These are phyloP conservation scores for Chalciporus piperatus DNA, from an alignment of 768 basidiomycete species.

Conservation along the genomic window DNA sequence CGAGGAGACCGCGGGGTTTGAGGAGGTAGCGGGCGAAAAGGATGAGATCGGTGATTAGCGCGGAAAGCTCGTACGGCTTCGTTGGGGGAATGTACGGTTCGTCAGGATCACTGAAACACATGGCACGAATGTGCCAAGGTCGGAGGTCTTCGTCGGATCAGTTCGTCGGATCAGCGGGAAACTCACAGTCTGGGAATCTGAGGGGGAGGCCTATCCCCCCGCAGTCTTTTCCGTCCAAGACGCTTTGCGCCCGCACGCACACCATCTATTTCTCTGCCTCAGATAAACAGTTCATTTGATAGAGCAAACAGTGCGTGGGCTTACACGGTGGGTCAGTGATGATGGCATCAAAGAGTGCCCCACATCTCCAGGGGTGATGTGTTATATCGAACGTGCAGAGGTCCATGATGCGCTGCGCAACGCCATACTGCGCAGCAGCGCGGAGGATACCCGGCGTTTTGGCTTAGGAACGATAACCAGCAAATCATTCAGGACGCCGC, in stretches of 20 bases:
- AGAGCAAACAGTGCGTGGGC: conserved; percentile 25
- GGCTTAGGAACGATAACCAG: conserved; percentile 19
- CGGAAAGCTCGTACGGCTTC: conserved; percentile 87
- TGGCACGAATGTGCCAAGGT: not conserved
- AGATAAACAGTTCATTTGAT: not conserved
- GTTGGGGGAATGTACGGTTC: conserved; percentile 86
- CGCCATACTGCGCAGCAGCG: conserved; percentile 83
- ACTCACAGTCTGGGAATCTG: conserved; percentile 45
- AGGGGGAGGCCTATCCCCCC: conserved; percentile 25
- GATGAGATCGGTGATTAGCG: conserved; percentile 79
- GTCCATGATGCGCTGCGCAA: conserved; percentile 71
- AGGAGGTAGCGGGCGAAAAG: conserved; percentile 79
- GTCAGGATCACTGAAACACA: conserved; percentile 34
- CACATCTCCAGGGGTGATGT: conserved; percentile 82
- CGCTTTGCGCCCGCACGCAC: conserved; percentile 87
- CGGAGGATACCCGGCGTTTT: conserved; percentile 68
- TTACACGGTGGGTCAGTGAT: conserved; percentile 92
- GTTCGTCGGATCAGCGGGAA: no score
- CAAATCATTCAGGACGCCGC: not conserved
- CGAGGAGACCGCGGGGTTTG: conserved; percentile 81
- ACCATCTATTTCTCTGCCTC: conserved; percentile 58
- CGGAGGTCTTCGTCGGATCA: not conserved
- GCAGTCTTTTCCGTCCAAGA: conserved; percentile 62
- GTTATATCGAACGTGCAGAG: conserved; percentile 94
- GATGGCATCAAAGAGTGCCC: conserved; percentile 90